Evolutionary conservation across 2,329 filamentous ascomycete species (phyloP), one percentile per base, ranked within the genome.

Genomic region (Penicillium sp.): DNA sequence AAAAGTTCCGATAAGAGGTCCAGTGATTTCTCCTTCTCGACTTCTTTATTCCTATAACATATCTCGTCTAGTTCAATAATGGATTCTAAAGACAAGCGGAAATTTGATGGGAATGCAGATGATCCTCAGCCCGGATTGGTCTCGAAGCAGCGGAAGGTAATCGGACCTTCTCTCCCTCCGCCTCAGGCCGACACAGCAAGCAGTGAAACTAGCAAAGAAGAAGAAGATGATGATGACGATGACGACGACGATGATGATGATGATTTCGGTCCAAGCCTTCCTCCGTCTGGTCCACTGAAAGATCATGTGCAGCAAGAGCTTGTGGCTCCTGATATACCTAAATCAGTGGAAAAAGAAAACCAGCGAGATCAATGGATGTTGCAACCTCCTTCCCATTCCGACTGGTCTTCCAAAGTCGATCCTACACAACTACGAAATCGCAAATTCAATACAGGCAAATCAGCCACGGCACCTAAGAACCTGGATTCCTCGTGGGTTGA

Each of bases 321-420:
- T 46, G 23, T 12, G 10, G 4, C 19, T 25, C 17, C 35, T 25
- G 15, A 45, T 21, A n/a, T 38, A 35, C 70, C 29, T 62, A 13
- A 41, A 33, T 9, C 29, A 8, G 54, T 78, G 38, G 65, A 74
- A 19, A 69, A 71, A 15, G 67, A 80, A 35, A 67, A 73, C 8
- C 83, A 88, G 71, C 87, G 93, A 67, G 93, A 96, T 78, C 88
- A 91, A 68, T 93, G 89, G 89, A 93, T 93, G 89, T 80, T 91
- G 47, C 83, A 85, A 1, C 89, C 89, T 1, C 89, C 89, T 0
- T 78, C 80, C 2, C 75, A 80, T 23, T 74, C 73, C 69, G 81
- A 76, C 71, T 80, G 70, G 79, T 78, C 77, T 71, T 84, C 84
- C 63, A 77, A 89, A 73, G 78, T 89, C 65, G 93, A 97, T 75